Evolutionary conservation across 192 early-diverging fungal genomes (phyloP).

Genomic region (Coemansia asiatica): DNA sequence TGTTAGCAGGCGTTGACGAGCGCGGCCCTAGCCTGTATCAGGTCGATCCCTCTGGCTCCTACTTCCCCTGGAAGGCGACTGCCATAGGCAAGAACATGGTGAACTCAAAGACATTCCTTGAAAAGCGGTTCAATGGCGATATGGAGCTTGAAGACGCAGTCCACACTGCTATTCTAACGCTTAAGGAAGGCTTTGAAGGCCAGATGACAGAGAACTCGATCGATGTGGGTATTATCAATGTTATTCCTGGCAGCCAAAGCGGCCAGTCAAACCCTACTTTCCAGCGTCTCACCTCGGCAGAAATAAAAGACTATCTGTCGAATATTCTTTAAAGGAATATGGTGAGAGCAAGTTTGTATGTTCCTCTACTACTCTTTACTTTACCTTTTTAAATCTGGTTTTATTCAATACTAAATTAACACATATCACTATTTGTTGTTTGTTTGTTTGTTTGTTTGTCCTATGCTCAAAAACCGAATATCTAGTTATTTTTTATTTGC

Average conservation of each 20-base stretch:
- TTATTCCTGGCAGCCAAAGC: constrained; percentile 40
- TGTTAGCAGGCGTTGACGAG: constrained; percentile 94
- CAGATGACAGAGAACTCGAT: constrained; percentile 95
- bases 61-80: constrained; percentile 98
- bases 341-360: not conserved
- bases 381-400: not conserved
- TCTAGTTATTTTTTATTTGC: too few species aligned
- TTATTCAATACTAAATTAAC: not conserved
- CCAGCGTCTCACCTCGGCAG: constrained; percentile 74
- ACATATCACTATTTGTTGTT: not conserved
- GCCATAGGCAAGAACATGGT: constrained; percentile 99
- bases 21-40: constrained; percentile 93
- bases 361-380: not conserved
- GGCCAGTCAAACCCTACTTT: constrained; percentile 69
- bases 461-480: too few species aligned
- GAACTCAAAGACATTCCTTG: constrained; percentile 98
- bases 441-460: too few species aligned
- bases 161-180: constrained; percentile 97
- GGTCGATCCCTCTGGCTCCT: constrained; percentile 98
- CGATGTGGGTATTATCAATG: constrained; percentile 88
- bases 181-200: constrained; percentile 99
- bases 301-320: constrained; percentile 97
- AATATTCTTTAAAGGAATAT: constrained; percentile 66
- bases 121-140: constrained; percentile 89
- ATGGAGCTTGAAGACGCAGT: constrained; percentile 99